Base-by-base conservation (phyloP, 192 early-diverging fungal genomes). In the Jimgerdemannia lactiflua region DNA sequence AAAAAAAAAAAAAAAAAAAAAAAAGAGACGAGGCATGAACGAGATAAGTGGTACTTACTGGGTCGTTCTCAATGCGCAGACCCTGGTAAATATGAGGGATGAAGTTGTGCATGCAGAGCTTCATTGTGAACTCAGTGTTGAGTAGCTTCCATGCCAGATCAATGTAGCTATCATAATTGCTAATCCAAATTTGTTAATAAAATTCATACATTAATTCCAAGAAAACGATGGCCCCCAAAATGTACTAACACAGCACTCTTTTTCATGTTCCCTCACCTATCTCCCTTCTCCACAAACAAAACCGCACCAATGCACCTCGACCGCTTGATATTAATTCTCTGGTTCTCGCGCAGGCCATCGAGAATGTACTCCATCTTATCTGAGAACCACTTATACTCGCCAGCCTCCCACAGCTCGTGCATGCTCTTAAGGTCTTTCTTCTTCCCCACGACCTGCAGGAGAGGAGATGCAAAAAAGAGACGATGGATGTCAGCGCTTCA, bases 321-420 rank as follows among this genome's bases (percentile, higher is more conserved):
- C 74, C 84, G 44, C 19, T 79, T 82, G 4, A 91, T 76, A 63
- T 75, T 82, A 3, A 82, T 65, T 40, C 78, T 74, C 59, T 90
- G 86, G 42, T 74, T 79, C 29, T 70, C 63, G 14, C 73, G 66
- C 4, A 91, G 70, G 4, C 90, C 90, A 29, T 80, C 83, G 39
- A 91, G 17, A 40, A 86, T 77, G 72, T 91, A 91, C 9, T 84
- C 85, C 79, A 91, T 89, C 71, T 89, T 87, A 70, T 91, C 90
- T n/a, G 70, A 81, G 69, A 91, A 90, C 41, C 82, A 67, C 41
- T 89, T 84, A 42, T 77, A 77, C 42, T 88, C 88, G 2, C 90
- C 90, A 1, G 82, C 76, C 59, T 89, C 88, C 7, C 85, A 73
- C 3, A 91, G 78, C 73, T 89, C 90, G 69, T 91, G 89, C 10